Percentiles rank a stretch among this genome's conserved stretches.
Conservation (phyloP, 2,329 filamentous ascomycete genomes). For the Trichoderma atrobrunneum region DNA sequence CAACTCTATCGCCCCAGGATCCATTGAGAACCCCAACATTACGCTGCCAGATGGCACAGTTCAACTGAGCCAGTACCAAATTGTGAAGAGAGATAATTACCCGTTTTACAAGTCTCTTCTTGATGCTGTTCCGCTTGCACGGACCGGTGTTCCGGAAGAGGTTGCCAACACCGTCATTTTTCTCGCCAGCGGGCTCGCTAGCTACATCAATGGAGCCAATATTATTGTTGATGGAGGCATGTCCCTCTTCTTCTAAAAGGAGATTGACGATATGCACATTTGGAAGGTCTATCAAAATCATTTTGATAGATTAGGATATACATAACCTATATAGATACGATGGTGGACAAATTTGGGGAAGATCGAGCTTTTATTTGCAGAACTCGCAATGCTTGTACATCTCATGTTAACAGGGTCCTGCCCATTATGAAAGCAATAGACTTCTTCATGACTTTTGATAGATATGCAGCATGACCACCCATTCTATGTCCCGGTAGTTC, state of each 20-base stretch:
- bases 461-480: not conserved
- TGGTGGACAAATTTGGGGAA: not conserved
- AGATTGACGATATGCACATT: not conserved
- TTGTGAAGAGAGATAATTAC: constrained; percentile 14
- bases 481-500: no score
- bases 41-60: constrained; percentile 23
- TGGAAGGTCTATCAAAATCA: not conserved
- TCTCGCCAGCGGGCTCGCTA: constrained; percentile 25
- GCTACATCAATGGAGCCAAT: constrained; percentile 24
- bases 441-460: not conserved
- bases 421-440: not conserved
- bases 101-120: constrained; percentile 15
- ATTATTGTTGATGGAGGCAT: constrained; percentile 27
- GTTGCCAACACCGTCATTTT: constrained; percentile 28
- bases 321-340: not conserved
- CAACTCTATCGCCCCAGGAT: constrained; percentile 25
- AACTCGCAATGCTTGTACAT: not conserved
- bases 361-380: not conserved
- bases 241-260: not conserved
- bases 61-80: constrained; percentile 24
- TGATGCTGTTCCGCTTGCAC: constrained; percentile 20
- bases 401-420: not conserved
- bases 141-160: constrained; percentile 23
- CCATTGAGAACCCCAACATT: constrained; percentile 23
- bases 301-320: no score